These are phyloP conservation scores for Erodium trifolium DNA, from an alignment of 441 rosid genomes.

Conservation along the genomic window DNA sequence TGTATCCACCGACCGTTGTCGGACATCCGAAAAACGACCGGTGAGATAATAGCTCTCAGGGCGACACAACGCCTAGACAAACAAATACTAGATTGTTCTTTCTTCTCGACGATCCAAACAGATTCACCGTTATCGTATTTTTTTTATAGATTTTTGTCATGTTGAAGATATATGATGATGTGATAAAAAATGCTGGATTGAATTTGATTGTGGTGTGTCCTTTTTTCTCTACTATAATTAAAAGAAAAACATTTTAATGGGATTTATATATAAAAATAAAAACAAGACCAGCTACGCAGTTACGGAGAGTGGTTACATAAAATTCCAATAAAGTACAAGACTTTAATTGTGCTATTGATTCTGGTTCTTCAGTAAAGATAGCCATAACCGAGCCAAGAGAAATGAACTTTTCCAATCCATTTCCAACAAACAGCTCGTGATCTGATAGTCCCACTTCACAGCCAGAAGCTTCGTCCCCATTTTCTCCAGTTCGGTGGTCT, in stretches of 20 bases:
- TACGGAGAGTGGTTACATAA: background rate
- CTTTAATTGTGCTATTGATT: constrained; percentile 19
- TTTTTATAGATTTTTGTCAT: too few relatives aligned
- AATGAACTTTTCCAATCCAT: constrained; percentile 36
- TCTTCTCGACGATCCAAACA: too few relatives aligned
- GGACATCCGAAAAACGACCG: too few relatives aligned
- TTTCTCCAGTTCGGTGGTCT: background rate
- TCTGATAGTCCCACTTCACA: constrained; percentile 19
- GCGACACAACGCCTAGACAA: too few relatives aligned
- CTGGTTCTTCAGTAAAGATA: constrained; percentile 16
- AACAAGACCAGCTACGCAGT: background rate
- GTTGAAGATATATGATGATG: too few relatives aligned
- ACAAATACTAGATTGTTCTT: too few relatives aligned
- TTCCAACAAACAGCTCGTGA: constrained; percentile 46
- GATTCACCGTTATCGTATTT: too few relatives aligned
- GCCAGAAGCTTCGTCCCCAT: background rate
- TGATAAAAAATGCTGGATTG: too few relatives aligned
- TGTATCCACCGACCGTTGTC: too few relatives aligned
- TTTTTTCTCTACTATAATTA: too few relatives aligned
- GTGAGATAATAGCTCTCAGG: too few relatives aligned
- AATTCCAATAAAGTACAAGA: constrained; percentile 3
- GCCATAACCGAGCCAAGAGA: constrained; percentile 9
- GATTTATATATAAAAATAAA: background rate
- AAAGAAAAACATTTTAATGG: background rate
- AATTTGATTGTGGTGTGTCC: too few relatives aligned